Evolutionary conservation across 495 filamentous ascomycete species (phyloP).

Genomic region (Trichoderma gamsii): DNA sequence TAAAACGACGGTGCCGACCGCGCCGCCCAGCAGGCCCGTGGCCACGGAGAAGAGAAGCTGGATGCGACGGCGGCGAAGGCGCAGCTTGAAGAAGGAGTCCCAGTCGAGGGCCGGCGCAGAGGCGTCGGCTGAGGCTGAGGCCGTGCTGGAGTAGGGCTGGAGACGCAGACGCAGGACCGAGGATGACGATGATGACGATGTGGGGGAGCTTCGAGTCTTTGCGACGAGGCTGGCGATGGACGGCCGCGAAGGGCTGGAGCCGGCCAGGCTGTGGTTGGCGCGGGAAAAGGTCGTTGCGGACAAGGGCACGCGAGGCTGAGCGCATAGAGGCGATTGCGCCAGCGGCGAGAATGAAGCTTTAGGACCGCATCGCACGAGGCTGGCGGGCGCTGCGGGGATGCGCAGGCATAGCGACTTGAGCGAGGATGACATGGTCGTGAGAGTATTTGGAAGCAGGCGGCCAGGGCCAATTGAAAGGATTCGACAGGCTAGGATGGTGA

Average conservation of each 20-base stretch:
- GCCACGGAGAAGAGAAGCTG: constrained; percentile 62
- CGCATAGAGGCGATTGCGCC: background rate
- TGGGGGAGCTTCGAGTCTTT: constrained; percentile 4
- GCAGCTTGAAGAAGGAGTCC: constrained; percentile 90
- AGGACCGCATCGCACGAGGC: constrained; percentile 3
- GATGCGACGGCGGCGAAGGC: constrained; percentile 74
- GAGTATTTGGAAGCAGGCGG: no score
- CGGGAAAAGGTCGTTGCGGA: background rate
- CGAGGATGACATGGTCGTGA: background rate
- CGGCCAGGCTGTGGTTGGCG: background rate
- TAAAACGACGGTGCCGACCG: constrained; percentile 59
- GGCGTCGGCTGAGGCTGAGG: constrained; percentile 20
- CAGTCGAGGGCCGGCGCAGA: constrained; percentile 55
- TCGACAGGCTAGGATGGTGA: background rate
- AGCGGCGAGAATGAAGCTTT: background rate
- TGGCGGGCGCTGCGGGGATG: constrained; percentile 2
- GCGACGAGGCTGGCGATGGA: constrained; percentile 9
- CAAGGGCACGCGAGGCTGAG: background rate
- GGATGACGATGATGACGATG: background rate
- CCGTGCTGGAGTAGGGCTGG: constrained; percentile 24
- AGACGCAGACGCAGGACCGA: constrained; percentile 3
- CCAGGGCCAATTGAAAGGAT: background rate
- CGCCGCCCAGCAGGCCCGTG: constrained; percentile 47
- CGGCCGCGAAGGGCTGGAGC: background rate
- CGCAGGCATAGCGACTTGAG: constrained; percentile 5